phyloP scores from a whole-genome alignment of 2,329 filamentous ascomycete species.

The Pezicula carpinea region DNA sequence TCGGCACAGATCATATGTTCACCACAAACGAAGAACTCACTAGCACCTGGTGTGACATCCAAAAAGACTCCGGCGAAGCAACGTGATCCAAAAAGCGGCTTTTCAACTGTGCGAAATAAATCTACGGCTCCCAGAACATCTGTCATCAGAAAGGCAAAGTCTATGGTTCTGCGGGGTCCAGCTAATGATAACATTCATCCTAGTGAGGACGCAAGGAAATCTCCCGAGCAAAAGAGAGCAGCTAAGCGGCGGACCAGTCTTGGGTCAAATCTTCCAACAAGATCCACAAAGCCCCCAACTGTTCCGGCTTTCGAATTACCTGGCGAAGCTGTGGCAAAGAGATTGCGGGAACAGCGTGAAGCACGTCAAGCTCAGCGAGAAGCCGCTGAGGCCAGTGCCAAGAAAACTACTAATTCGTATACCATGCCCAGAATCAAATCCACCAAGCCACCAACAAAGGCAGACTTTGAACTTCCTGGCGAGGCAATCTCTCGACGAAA shows the following conservation, averaged over 20 bases:
- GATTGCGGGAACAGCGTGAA: constrained; percentile 54
- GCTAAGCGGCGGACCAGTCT: constrained; percentile 37
- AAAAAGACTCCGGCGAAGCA: constrained; percentile 21
- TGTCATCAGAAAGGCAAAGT: constrained; percentile 20
- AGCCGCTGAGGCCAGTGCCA: constrained; percentile 19
- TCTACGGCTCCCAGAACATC: constrained; percentile 23
- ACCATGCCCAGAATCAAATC: constrained; percentile 40
- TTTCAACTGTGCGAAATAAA: constrained; percentile 39
- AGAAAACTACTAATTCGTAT: constrained; percentile 32
- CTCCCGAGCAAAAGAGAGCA: constrained; percentile 19
- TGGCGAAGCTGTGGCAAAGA: constrained; percentile 55
- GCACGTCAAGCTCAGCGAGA: constrained; percentile 41
- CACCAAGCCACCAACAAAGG: constrained; percentile 45
- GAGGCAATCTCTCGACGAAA: constrained; percentile 48
- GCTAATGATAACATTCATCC: background rate
- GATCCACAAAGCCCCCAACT: constrained; percentile 50
- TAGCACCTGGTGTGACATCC: background rate
- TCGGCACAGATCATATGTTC: constrained; percentile 19
- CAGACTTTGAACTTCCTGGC: constrained; percentile 59
- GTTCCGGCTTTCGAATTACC: constrained; percentile 56
- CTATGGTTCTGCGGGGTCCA: constrained; percentile 18
- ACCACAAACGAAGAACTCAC: constrained; percentile 8
- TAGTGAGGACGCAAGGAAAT: constrained; percentile 7
- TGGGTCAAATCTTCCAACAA: constrained; percentile 39
- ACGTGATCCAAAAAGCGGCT: constrained; percentile 25